These are phyloP conservation scores for Tolypocladium amazonense DNA, from an alignment of 2,329 filamentous ascomycete genomes.

Conservation along the genomic window DNA sequence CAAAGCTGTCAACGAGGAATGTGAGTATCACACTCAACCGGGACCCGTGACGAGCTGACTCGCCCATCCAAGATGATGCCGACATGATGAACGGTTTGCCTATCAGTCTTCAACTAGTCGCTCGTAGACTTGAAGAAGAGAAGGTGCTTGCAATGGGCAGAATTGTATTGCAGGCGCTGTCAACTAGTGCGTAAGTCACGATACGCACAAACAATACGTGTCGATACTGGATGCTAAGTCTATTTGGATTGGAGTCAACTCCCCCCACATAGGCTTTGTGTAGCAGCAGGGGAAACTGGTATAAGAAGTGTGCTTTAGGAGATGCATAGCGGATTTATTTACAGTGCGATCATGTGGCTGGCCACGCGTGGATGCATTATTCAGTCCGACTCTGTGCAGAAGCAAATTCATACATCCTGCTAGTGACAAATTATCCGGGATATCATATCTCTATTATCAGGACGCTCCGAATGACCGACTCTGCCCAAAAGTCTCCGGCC, in stretches of 20 bases:
- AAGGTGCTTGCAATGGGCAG: conserved; percentile 24
- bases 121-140: conserved; percentile 28
- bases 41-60: background rate
- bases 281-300: background rate
- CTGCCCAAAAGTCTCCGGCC: too few species aligned
- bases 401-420: too few species aligned
- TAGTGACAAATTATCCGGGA: too few species aligned
- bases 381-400: too few species aligned
- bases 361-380: background rate
- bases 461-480: too few species aligned
- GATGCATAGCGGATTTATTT: background rate
- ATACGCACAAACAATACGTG: background rate
- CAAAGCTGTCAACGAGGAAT: conserved; percentile 27
- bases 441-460: too few species aligned
- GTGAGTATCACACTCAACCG: conserved; percentile 19
- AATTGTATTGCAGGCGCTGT: conserved; percentile 11
- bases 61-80: conserved; percentile 22
- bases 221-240: background rate
- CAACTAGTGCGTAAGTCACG: background rate
- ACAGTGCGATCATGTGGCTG: too few species aligned
- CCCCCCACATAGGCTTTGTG: background rate
- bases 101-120: conserved; percentile 33
- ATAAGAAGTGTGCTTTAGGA: background rate
- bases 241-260: background rate
- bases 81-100: conserved; percentile 29